A percentile compares a stretch with the other conserved stretches of the same genome.
Conservation (phyloP, 148 eudicot species). For the Vaccinium myrtillus region DNA sequence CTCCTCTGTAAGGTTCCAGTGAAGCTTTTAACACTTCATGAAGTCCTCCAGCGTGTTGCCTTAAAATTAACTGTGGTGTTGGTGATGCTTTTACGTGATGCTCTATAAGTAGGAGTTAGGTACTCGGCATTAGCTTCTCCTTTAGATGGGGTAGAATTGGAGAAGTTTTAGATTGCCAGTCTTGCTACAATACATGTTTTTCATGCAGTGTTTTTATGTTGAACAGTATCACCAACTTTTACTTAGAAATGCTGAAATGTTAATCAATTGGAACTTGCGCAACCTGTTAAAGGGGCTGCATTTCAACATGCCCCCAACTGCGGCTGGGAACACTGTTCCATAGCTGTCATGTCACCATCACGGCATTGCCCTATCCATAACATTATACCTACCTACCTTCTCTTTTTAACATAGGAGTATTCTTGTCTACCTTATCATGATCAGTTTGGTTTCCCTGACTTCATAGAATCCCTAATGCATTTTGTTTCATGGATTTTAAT, state of each 20-base stretch:
- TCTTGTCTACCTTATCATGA: not conserved
- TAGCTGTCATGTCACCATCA: not conserved
- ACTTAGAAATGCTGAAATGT: not conserved
- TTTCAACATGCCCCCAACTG: not conserved
- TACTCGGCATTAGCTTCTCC: not conserved
- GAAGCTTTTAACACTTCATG: not conserved
- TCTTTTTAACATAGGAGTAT: not conserved
- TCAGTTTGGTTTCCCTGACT: conserved; percentile 8
- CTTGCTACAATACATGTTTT: not conserved
- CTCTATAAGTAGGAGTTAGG: not conserved
- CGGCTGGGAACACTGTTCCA: not conserved
- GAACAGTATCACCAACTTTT: not conserved
- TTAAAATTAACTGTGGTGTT: not conserved
- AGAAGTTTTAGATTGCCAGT: not conserved
- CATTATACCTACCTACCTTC: not conserved
- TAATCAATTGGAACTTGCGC: not conserved
- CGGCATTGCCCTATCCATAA: not conserved
- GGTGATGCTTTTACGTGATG: conserved; percentile 3
- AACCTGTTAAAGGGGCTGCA: not conserved
- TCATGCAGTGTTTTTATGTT: not conserved
- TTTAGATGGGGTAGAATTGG: not conserved
- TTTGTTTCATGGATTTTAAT: not conserved
- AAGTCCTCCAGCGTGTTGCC: not conserved
- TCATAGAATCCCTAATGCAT: not conserved
- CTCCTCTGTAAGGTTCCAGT: not conserved